phyloP scores from a whole-genome alignment of 129 eudicot species.

The Solidago caesia region DNA sequence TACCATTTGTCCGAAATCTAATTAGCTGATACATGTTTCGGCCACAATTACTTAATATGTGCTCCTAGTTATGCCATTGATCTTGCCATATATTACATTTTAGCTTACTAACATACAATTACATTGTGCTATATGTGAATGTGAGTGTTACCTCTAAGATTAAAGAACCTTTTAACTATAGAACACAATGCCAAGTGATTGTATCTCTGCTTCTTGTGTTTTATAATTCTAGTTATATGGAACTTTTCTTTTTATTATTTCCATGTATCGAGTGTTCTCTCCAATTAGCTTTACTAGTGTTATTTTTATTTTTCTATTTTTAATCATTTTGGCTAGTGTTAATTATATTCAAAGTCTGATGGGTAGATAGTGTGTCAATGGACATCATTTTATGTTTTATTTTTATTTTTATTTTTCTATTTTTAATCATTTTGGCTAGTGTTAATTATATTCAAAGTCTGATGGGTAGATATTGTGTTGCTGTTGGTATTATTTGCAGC shows the following conservation, averaged over 20 bases:
- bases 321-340: not conserved
- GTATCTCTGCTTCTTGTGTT: not conserved
- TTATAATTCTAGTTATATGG: not conserved
- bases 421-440: not conserved
- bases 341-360: not conserved
- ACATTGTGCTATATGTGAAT: not conserved
- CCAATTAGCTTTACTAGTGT: not conserved
- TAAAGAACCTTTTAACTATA: not conserved
- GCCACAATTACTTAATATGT: no score
- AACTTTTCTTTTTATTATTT: no score
- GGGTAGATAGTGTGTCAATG: constrained; percentile 7
- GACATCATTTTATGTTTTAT: not conserved
- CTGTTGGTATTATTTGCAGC: constrained; percentile 40
- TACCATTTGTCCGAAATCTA: no score
- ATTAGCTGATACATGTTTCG: no score
- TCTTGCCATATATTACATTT: not conserved
- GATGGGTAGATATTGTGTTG: constrained; percentile 1
- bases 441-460: not conserved
- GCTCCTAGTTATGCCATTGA: no score
- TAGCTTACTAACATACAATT: not conserved
- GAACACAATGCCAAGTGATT: not conserved
- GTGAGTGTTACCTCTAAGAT: not conserved
- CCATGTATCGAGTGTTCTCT: not conserved
- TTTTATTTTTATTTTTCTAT: not conserved
- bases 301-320: not conserved